A percentile compares a stretch with the other conserved stretches of the same genome.
phyloP scores from a whole-genome alignment of 2,329 filamentous ascomycete species.

The Aquanectria penicillioides region DNA sequence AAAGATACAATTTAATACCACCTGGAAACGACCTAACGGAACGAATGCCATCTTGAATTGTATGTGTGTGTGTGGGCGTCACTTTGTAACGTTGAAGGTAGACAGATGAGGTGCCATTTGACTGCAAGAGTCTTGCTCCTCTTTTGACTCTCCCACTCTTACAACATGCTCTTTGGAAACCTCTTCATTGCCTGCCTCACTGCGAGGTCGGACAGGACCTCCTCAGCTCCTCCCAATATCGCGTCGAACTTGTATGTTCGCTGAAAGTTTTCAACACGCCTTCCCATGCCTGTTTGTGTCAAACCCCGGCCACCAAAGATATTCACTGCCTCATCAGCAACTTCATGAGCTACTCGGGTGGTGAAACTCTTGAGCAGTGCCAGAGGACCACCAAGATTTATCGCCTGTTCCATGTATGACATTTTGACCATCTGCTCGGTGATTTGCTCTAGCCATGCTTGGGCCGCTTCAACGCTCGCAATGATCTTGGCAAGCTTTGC shows the following conservation, averaged over 20 bases:
- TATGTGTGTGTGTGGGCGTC: no score
- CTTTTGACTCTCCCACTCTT: no score
- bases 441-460: conserved; percentile 87
- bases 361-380: conserved; percentile 82
- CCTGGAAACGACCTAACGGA: no score
- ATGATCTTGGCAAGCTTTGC: conserved; percentile 93
- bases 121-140: no score
- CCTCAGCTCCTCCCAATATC: conserved; percentile 83
- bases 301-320: conserved; percentile 86
- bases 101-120: no score
- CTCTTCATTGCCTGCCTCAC: not conserved
- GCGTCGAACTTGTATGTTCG: conserved; percentile 85
- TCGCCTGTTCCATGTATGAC: conserved; percentile 79
- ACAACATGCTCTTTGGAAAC: not conserved
- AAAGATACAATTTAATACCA: no score
- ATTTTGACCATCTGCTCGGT: conserved; percentile 93
- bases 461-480: conserved; percentile 79
- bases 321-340: conserved; percentile 84
- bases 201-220: conserved; percentile 46
- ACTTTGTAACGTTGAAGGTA: no score
- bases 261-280: conserved; percentile 84
- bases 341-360: conserved; percentile 81
- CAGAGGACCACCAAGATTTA: conserved; percentile 81
- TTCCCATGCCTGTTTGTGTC: conserved; percentile 85
- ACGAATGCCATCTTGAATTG: no score